phyloP scores from a whole-genome alignment of 176 grass and related monocot genomes.

The Otatea glauca region DNA sequence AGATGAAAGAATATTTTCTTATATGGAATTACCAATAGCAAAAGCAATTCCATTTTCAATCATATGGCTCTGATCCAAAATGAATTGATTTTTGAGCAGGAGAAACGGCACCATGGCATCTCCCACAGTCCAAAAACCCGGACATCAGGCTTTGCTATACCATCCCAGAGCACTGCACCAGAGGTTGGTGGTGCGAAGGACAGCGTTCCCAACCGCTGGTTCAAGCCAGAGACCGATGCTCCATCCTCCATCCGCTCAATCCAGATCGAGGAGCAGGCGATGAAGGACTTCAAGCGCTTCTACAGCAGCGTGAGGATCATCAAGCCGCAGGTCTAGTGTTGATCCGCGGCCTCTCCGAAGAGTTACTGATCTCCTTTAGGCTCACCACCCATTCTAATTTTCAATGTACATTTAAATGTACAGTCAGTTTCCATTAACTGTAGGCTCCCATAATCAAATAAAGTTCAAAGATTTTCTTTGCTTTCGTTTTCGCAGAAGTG shows the following conservation, averaged over 20 bases:
- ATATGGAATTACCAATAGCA: neutral
- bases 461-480: constrained; percentile 31
- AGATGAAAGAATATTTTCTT: neutral
- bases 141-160: constrained; percentile 80
- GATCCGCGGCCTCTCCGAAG: neutral
- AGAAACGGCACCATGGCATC: constrained; percentile 68
- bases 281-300: constrained; percentile 98
- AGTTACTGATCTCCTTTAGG: constrained; percentile 46
- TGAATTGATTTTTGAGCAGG: constrained; percentile 47
- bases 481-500: constrained; percentile 20
- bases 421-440: constrained; percentile 42
- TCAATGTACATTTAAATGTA: constrained; percentile 75
- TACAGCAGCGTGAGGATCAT: constrained; percentile 90
- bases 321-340: constrained; percentile 66
- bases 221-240: constrained; percentile 74
- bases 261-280: constrained; percentile 95
- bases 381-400: constrained; percentile 31
- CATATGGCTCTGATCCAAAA: neutral
- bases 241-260: constrained; percentile 94
- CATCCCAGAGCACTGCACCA: constrained; percentile 39
- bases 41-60: neutral
- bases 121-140: constrained; percentile 75
- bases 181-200: constrained; percentile 63
- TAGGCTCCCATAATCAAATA: constrained; percentile 42
- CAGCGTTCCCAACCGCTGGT: constrained; percentile 83